Base-by-base conservation (phyloP, 768 basidiomycete species). In the Pisolithus sp. region DNA sequence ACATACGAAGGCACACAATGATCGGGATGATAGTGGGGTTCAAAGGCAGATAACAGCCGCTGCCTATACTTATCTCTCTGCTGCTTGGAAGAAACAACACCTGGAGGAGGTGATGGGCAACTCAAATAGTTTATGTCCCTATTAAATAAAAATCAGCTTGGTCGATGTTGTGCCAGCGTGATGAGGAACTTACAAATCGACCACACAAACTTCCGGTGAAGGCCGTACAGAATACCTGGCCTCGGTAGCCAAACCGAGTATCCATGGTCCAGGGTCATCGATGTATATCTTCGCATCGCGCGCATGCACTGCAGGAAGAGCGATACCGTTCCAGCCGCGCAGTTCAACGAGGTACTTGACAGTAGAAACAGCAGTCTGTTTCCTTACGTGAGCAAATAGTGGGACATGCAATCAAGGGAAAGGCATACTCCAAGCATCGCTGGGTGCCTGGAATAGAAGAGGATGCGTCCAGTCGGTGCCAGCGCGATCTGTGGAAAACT, bases 191-290 rank as follows among this genome's bases (percentile, higher is more conserved):
- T 74, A 93, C 81, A 95, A 69, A 68, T 95, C 92, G 58, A 89
- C 83, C 39, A 96, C 75, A 62, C 89, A 92, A 30, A 94, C 85
- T 63, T 97, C 95, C 0, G 87, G 73, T 2, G 83, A 73, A 8
- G 85, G 79, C 24, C 86, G 76, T 18, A 91, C 73, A 57, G 87
- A 79, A 65, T 91, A 87, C 53, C 90, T 78, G 7, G 88, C 85
- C 63, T 94, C 87, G 2, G 89, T 89, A 10, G 90, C 82, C 37
- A 95, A 75, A 34, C 90, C 94, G 67, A 97, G 81, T 60, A 98
- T 93, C 85, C 92, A 98, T 54, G 95, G 95, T 31, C 94, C 94
- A 40, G 94, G 92, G 66, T 98, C 93, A 58, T 97, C 93, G 55
- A 94, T 86, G 58, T 92, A 90, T 48, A 98, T 90, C 64, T 87